Evolutionary conservation across 257 asterid species (phyloP).

Genomic region (Leonotis leonurus): DNA sequence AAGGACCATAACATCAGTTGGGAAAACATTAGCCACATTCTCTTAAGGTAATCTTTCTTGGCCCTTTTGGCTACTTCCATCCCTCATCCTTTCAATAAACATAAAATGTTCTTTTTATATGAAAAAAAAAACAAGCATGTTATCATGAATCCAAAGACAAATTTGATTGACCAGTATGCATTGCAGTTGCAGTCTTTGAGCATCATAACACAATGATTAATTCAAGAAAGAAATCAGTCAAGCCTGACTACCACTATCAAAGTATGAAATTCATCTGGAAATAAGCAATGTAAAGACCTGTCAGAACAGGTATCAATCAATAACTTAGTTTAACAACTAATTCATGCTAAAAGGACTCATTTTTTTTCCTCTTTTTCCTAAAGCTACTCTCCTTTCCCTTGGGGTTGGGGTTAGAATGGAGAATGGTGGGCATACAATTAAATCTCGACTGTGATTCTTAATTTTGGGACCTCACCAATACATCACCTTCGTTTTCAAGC

Average conservation of each 20-base stretch:
- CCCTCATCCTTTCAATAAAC: neutral
- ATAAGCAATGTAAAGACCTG: constrained; percentile 1
- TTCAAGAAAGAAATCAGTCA: constrained; percentile 13
- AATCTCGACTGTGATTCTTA: too few species aligned
- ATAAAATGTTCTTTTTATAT: neutral
- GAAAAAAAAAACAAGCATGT: neutral
- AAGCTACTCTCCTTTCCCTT: too few species aligned
- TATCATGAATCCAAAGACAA: constrained; percentile 20
- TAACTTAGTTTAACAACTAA: constrained; percentile 5
- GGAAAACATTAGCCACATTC: neutral
- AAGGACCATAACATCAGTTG: neutral
- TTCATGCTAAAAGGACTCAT: constrained; percentile 4
- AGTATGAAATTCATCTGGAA: neutral
- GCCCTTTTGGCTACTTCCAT: neutral
- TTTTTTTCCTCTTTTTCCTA: neutral
- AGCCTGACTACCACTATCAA: neutral
- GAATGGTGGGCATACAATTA: too few species aligned
- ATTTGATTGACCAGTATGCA: constrained; percentile 12
- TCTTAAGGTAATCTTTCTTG: neutral
- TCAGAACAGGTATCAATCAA: neutral
- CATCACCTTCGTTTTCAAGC: constrained; percentile 34
- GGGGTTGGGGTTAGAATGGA: too few species aligned
- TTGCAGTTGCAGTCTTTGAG: constrained; percentile 10
- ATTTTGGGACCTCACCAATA: too few species aligned
- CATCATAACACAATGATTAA: constrained; percentile 16